Evolutionary conservation across 176 grass and related monocot genomes (phyloP), one percentile per base, ranked within the genome.

Genomic region (Aegilops tauschii): DNA sequence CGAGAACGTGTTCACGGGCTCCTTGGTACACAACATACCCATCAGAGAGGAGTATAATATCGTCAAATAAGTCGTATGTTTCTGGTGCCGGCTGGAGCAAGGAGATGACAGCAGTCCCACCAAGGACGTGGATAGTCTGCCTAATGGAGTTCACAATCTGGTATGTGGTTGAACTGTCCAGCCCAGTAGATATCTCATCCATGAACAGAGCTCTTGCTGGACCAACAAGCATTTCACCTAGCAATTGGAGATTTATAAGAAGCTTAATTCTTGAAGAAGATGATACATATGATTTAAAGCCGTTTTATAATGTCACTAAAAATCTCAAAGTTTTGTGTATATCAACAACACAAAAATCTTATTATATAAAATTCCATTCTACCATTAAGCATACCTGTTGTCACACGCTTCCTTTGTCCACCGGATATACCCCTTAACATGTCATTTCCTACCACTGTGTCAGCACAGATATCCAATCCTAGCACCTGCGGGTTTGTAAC

Each of bases 171-270:
- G 95, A 98, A 84, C 95, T 98, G 64, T 98, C 95, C 39, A 98
- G 83, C n/a, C 95, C 95, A 78, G 95, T 98, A 37, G 95, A 98
- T 90, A 98, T 98, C 65, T 98, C 95, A 70, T 98, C 95, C 95
- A 98, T 98, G 86, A 98, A 95, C 47, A 98, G 62, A 81, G 92
- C 95, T 92, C 86, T 95, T 70, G 95, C 91, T 17, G 95, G 95
- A 80, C 95, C 95, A 81, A 98, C 95, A 91, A 98, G 85, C 95
- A 98, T 98, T 86, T 98, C 95, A 85, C 95, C 95, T 97, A 82
- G 50, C 52, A 66, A 82, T 29, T 36, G 30, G 54, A 79, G 21
- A 49, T 18, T 61, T 6, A 32, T 84, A 58, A 47, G 28, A 30
- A 44, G 2, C 34, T 80, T 39, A 83, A n/a, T 62, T 32, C 35